Evolutionary conservation across 2,329 filamentous ascomycete genomes (phyloP), one percentile per base, ranked within the genome.

Genomic region (Aspergillus japonicus): DNA sequence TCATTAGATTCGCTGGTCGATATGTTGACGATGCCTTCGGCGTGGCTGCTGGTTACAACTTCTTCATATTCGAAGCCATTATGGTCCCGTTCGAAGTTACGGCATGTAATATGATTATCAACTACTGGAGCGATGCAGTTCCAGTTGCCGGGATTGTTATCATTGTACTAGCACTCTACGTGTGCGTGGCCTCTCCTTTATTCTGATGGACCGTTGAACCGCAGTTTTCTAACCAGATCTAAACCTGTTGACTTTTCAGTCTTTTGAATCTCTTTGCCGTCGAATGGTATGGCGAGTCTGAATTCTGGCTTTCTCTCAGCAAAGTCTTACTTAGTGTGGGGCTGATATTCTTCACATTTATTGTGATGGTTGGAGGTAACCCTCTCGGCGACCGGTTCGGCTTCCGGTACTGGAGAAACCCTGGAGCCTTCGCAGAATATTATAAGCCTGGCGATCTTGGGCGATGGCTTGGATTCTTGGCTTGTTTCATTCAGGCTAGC

Each of bases 301-400:
- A 95, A 71, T 95, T 96, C 69, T 84, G 85, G 78, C 85, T 88
- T 21, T 87, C 90, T 2, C 72, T 90, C 2, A 87, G 87, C 57
- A 92, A 92, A 72, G 83, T 92, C 2, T 66, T 92, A 2, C 81
- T 92, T 54, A 90, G 90, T 61, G 75, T 92, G 39, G 89, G 85
- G 1, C 81, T 94, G 54, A 83, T 93, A 65, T 68, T 86, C 63
- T 93, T 91, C 77, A 94, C 91, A 2, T 91, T 96, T 69, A 82
- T 96, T 64, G 86, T 87, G 64, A 94, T 95, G 88, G 78, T 95
- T 1, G 92, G 91, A 7, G 92, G 89, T 2, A 95, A 94, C 66
- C 92, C 92, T 0, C 72, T 86, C 0, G 80, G 84, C 42, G 89
- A 93, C 65, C 80, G 84, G 0, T 90, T 90, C 63, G 90, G 90